These are phyloP conservation scores for Termitomyces sp. DNA, from an alignment of 768 basidiomycete species.

Conservation along the genomic window DNA sequence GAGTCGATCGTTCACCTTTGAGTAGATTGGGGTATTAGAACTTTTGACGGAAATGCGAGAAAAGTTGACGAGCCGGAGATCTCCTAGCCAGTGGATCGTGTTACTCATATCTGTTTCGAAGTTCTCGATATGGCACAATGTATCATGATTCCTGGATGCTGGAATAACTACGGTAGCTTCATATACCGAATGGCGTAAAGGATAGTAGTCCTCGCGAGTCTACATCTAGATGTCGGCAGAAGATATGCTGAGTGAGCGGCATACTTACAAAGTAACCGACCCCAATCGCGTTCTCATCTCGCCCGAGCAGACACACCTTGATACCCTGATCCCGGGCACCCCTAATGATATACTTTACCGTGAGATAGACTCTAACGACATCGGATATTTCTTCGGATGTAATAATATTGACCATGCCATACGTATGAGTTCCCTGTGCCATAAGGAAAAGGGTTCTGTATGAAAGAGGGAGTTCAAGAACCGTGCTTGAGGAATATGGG, in stretches of 20 bases:
- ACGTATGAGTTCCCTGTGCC: conserved; percentile 19
- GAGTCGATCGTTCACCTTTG: conserved; percentile 21
- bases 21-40: conserved; percentile 26
- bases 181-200: background rate
- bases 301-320: conserved; percentile 24
- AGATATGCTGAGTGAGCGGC: background rate
- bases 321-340: conserved; percentile 17
- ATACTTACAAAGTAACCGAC: conserved; percentile 31
- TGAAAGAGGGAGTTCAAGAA: conserved; percentile 17
- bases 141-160: conserved; percentile 10
- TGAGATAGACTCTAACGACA: conserved; percentile 20
- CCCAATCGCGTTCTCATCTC: conserved; percentile 21
- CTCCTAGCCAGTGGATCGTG: conserved; percentile 29
- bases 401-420: conserved; percentile 21
- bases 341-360: conserved; percentile 14
- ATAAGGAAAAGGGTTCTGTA: conserved; percentile 22
- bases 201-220: conserved; percentile 6
- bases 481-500: conserved; percentile 11
- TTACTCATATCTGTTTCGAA: conserved; percentile 38
- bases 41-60: conserved; percentile 27
- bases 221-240: background rate
- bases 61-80: conserved; percentile 31
- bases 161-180: conserved; percentile 34
- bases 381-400: conserved; percentile 18
- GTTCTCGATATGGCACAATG: conserved; percentile 27